Base-by-base conservation (phyloP, 257 asterid genomes). In the Verbena officinalis region DNA sequence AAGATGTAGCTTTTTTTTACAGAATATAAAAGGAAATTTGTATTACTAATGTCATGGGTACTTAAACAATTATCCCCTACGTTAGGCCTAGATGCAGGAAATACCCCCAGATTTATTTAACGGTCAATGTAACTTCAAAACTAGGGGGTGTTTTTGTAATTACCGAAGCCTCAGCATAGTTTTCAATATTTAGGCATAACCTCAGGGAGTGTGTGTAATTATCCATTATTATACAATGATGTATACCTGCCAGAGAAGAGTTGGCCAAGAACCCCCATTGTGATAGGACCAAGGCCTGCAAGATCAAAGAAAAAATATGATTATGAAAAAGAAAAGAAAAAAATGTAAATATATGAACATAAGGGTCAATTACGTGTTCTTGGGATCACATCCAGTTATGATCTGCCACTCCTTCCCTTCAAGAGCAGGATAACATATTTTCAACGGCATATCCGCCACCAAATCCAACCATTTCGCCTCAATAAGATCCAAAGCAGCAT, bases 251-350 rank as follows among this genome's bases (percentile, higher is more conserved):
- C 95, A 86, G 49, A 86, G 91, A 62, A 86, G 78, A 61, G 88
- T 86, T 49, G 95, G 91, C 95, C 95, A 86, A 23, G 95, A 55
- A 76, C 95, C 95, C 55, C 85, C 95, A 56, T 86, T 86, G 83
- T 86, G 95, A 78, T 86, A 86, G 51, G 95, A 86, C 95, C 95
- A 86, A 65, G 95, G 86, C 72, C 95, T 86, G 83, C 78, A 79
- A 27, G 51, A 56, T 55, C 9, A 62, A 23, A 19, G 15, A 23
- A 52, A 33, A 23, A 45, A 24, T 17, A 66, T 55, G 21, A 55
- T 8, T 53, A 62, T 54, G 12, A 40, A 58, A 42, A 21, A 55
- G 38, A 40, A 36, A 44, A 66, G 55, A 10, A 40, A 61, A 38
- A 1, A 39, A 50, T 1, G 1, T 21, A 65, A 17, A 72, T 42